A percentile compares a stretch with the other conserved stretches of the same genome.
Conservation (phyloP, 495 filamentous ascomycete species). For the Neurospora sp. region DNA sequence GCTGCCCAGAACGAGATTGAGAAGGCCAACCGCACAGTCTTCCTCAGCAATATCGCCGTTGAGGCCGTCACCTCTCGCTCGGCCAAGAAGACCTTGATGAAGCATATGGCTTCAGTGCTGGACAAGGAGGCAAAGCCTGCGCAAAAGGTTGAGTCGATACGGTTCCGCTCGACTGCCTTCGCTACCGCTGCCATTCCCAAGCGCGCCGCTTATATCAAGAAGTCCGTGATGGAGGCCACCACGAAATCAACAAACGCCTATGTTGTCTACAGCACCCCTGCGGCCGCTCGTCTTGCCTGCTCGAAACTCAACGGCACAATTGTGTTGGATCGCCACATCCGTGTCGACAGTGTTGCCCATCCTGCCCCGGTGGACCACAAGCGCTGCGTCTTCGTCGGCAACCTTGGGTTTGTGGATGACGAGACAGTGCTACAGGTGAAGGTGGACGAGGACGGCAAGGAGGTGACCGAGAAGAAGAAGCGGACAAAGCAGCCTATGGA, state of each 20-base stretch:
- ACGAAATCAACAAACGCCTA: constrained; percentile 94
- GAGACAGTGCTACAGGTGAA: constrained; percentile 54
- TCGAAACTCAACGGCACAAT: constrained; percentile 71
- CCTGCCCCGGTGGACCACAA: constrained; percentile 71
- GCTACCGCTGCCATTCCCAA: constrained; percentile 66
- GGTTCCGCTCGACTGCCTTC: constrained; percentile 89
- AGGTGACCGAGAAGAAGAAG: constrained; percentile 48
- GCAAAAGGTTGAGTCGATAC: constrained; percentile 76
- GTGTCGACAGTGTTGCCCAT: constrained; percentile 84
- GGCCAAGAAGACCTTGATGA: constrained; percentile 63
- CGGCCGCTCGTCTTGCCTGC: constrained; percentile 66
- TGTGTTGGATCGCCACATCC: constrained; percentile 78
- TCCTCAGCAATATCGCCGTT: constrained; percentile 82
- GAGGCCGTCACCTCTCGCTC: constrained; percentile 70
- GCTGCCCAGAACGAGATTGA: constrained; percentile 50
- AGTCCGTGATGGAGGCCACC: constrained; percentile 73
- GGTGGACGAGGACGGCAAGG: constrained; percentile 39
- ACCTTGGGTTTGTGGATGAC: constrained; percentile 88
- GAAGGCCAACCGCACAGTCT: constrained; percentile 84
- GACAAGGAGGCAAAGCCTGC: constrained; percentile 31
- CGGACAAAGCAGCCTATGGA: constrained; percentile 65
- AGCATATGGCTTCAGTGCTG: constrained; percentile 49
- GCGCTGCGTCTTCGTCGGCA: constrained; percentile 93
- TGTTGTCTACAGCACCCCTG: constrained; percentile 65
- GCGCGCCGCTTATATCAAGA: constrained; percentile 77